Base-by-base conservation (phyloP, 768 basidiomycete genomes). In the Trametes gibbosa region DNA sequence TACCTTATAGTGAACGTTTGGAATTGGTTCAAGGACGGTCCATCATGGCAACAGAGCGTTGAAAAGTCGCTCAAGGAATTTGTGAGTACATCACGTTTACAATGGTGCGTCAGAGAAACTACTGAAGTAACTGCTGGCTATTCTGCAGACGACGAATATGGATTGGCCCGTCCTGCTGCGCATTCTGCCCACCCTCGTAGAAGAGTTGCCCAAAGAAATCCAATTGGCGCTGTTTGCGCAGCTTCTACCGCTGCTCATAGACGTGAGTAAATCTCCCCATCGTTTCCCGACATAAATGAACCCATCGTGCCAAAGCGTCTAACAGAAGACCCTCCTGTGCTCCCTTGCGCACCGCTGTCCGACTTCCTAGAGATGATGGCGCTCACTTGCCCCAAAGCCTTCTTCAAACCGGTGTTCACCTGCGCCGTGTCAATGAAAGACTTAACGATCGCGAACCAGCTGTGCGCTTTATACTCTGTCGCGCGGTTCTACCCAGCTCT, bases 381-480 rank as follows among this genome's bases (percentile, higher is more conserved):
- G 1, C 73, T 77, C 45, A 62, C 70, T 16, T 79, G 81, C 56
- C 89, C 88, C 0, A 84, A 80, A 50, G 59, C 84, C 0, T 89
- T 92, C 71, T 90, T 83, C 75, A 88, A 85, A 67, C 85, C 87
- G 0, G 71, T 92, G 8, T 89, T 91, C 65, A 72, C 78, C 0
- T 89, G 87, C 60, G 86, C 89, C 0, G 82, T 83, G 2, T 84
- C 87, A 0, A 76, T 77, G 42, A 87, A 86, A 63, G 84, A 84
- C 54, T 66, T 80, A n/a, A 76, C 80, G 12, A 76, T 88, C 10
- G 75, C 82, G 12, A 82, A 81, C 53, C 81, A 89, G 59, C 77
- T 90, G 0, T 79, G 81, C 45, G 75, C 79, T 3, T 68, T 91
- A 46, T 73, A 75, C 14, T 76, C 80, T 1, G 63, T 87, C 54